A percentile compares a stretch with the other conserved stretches of the same genome.
These are phyloP conservation scores for Protomyces inundatus DNA, from an alignment of 1,139 yeast species.

Conservation along the genomic window DNA sequence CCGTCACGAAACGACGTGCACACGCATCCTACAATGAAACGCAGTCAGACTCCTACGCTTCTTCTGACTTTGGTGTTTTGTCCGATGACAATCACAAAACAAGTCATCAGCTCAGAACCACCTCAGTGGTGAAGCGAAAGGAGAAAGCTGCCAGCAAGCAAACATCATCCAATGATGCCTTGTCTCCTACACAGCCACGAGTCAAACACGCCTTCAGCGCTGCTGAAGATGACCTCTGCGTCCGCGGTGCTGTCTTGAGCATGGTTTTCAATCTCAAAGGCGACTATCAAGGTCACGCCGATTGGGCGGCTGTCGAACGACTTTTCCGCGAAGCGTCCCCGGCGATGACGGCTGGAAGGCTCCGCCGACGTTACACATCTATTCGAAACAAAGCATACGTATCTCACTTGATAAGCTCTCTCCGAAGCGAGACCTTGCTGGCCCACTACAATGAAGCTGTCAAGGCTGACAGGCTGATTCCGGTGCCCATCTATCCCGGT, in stretches of 20 bases:
- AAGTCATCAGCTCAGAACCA: too few species aligned
- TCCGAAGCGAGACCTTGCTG: slow-evolving; percentile 1
- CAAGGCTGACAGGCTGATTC: not conserved
- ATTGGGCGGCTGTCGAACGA: not conserved
- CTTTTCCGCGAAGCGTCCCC: not conserved
- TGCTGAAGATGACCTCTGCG: slow-evolving; percentile 10
- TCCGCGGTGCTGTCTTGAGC: slow-evolving; percentile 9
- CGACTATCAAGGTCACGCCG: not conserved
- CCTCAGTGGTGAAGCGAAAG: too few species aligned
- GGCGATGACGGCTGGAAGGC: not conserved
- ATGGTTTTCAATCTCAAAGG: slow-evolving; percentile 1
- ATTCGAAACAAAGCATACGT: not conserved
- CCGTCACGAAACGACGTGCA: too few species aligned
- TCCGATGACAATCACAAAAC: too few species aligned
- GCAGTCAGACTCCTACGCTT: too few species aligned
- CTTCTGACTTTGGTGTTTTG: too few species aligned
- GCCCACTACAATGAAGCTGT: slow-evolving; percentile 15
- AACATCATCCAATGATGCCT: too few species aligned
- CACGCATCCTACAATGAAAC: too few species aligned
- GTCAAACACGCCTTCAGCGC: too few species aligned
- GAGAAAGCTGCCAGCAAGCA: too few species aligned
- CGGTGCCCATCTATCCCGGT: not conserved
- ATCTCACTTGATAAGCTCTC: not conserved
- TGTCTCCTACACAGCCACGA: too few species aligned
- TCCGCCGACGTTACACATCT: not conserved